phyloP scores from a whole-genome alignment of 768 basidiomycete species.

The Candolleomyces aberdarensis region DNA sequence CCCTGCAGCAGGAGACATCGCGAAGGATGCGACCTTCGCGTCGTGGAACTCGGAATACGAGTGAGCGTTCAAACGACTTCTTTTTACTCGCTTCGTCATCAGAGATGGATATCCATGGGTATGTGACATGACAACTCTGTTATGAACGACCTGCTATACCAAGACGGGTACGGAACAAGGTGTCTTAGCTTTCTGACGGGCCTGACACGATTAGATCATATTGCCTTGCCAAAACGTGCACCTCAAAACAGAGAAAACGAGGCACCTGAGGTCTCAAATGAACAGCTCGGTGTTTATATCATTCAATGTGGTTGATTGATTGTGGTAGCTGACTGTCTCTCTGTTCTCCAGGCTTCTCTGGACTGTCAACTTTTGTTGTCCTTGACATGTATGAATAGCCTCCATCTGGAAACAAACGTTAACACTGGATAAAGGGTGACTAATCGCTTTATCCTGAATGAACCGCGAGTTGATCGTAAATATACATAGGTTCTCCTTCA shows the following conservation, averaged over 20 bases:
- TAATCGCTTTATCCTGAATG: background rate
- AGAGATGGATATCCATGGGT: background rate
- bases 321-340: background rate
- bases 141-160: background rate
- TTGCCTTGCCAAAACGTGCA: background rate
- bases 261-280: background rate
- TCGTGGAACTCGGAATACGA: no score
- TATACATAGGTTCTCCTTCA: no score
- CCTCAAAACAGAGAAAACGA: background rate
- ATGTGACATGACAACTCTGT: background rate
- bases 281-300: background rate
- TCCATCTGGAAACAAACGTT: background rate
- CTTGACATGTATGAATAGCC: background rate
- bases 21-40: no score
- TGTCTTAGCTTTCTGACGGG: background rate
- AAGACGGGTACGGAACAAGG: background rate
- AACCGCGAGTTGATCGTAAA: background rate
- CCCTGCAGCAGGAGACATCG: no score
- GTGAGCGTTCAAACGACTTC: no score
- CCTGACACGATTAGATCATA: background rate
- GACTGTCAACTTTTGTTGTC: background rate
- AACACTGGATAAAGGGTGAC: background rate
- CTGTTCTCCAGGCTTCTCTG: background rate
- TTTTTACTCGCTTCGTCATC: no score
- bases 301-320: background rate